phyloP scores from a whole-genome alignment of 805 yeast species.

The Candida orba region DNA sequence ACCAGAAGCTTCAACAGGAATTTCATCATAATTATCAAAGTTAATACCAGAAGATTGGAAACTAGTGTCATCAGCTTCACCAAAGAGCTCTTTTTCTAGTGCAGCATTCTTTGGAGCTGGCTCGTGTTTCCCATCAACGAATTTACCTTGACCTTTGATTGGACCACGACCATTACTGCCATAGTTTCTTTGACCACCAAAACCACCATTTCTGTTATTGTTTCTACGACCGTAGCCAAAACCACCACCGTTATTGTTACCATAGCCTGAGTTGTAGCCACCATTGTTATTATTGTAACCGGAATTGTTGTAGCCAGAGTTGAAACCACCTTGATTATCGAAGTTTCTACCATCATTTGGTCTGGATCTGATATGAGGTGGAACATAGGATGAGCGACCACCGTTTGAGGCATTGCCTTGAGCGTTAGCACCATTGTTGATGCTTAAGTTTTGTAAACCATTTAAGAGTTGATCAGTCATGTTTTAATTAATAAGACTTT shows the following conservation, averaged over 20 bases:
- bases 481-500: conserved; percentile 1
- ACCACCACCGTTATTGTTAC: conserved; percentile 9
- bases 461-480: conserved; percentile 49
- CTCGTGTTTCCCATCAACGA: conserved; percentile 80
- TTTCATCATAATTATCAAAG: conserved; percentile 97
- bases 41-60: conserved; percentile 95
- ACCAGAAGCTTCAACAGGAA: conserved; percentile 98
- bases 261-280: conserved; percentile 1
- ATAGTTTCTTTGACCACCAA: conserved; percentile 28
- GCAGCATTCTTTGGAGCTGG: conserved; percentile 69
- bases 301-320: conserved; percentile 3
- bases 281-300: conserved; percentile 9
- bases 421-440: conserved; percentile 28
- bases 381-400: conserved; percentile 39
- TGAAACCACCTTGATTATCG: not conserved
- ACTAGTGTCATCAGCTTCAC: conserved; percentile 55
- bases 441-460: conserved; percentile 49
- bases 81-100: conserved; percentile 77
- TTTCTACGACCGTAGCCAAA: conserved; percentile 25
- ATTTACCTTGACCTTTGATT: conserved; percentile 63
- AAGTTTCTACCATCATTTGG: conserved; percentile 15
- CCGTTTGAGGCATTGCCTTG: conserved; percentile 9
- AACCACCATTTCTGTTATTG: conserved; percentile 27
- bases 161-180: conserved; percentile 21
- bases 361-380: conserved; percentile 44